Evolutionary conservation across 2,329 filamentous ascomycete species (phyloP).

Genomic region (Colletotrichum brevisporum): DNA sequence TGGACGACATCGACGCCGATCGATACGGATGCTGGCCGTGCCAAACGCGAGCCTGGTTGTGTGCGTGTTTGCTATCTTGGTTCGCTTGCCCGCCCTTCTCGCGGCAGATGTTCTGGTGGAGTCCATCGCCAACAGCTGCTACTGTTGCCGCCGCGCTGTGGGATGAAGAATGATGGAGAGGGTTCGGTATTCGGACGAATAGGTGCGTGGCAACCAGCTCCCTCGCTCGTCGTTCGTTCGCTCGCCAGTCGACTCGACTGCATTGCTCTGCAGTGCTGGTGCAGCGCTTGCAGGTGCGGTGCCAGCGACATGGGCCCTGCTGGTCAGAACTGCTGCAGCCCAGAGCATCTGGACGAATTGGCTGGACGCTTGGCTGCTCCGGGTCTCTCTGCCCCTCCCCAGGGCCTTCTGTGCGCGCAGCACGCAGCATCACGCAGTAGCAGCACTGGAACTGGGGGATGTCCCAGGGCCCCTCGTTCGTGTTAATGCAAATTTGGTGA

Average conservation of each 20-base stretch:
- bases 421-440: not conserved
- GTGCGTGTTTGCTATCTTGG: no score
- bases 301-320: slow-evolving; percentile 39
- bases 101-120: not conserved
- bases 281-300: slow-evolving; percentile 29
- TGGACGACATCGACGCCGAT: slow-evolving; percentile 8
- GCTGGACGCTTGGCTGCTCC: slow-evolving; percentile 20
- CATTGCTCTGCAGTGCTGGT: not conserved
- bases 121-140: not conserved
- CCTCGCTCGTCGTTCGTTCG: slow-evolving; percentile 12
- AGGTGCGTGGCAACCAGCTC: not conserved
- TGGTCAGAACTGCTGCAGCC: slow-evolving; percentile 39
- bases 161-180: slow-evolving; percentile 28
- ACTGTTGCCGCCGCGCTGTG: not conserved
- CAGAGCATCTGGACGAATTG: slow-evolving; percentile 35
- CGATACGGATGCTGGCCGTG: not conserved
- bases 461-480: slow-evolving; percentile 7
- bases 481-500: slow-evolving; percentile 35
- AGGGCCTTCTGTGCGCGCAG: slow-evolving; percentile 20
- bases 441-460: not conserved
- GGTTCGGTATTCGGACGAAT: slow-evolving; percentile 25
- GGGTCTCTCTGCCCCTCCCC: slow-evolving; percentile 20
- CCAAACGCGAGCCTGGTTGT: no score
- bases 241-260: not conserved
- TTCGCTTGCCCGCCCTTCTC: not conserved